Evolutionary conservation across 192 early-diverging fungal species (phyloP).

Genomic region (Rhizophlyctis rosea): DNA sequence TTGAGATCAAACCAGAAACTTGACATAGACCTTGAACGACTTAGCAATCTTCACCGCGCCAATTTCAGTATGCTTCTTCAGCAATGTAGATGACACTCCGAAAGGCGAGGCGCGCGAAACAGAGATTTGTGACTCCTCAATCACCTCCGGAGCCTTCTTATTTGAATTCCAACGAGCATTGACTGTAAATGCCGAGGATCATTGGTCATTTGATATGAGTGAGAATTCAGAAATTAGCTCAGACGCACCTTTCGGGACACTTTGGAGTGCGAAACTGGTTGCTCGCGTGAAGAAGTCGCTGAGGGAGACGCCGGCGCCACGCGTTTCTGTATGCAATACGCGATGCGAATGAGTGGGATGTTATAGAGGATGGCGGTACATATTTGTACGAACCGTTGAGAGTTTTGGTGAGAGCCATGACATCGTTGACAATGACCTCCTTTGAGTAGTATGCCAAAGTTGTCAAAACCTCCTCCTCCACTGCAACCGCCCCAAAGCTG

Average conservation of each 20-base stretch:
- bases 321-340: constrained; percentile 4
- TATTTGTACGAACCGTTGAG: constrained; percentile 19
- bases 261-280: constrained; percentile 8
- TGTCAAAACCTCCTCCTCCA: not conserved
- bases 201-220: too few species aligned
- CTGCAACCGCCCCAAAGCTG: not conserved
- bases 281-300: constrained; percentile 24
- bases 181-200: too few species aligned
- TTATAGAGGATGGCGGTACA: not conserved
- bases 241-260: constrained; percentile 23
- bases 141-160: not conserved
- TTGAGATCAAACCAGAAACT: too few species aligned
- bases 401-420: constrained; percentile 26
- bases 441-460: constrained; percentile 8
- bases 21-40: constrained; percentile 19
- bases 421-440: constrained; percentile 15
- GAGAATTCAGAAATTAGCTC: too few species aligned
- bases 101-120: constrained; percentile 16
- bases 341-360: not conserved
- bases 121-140: not conserved
- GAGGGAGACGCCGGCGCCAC: constrained; percentile 2
- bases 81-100: constrained; percentile 10
- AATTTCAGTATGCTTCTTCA: constrained; percentile 12
- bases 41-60: constrained; percentile 19
- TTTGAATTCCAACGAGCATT: constrained; percentile 15